Base-by-base conservation (phyloP, 495 filamentous ascomycete genomes). In the Trichoderma orchidacearum region DNA sequence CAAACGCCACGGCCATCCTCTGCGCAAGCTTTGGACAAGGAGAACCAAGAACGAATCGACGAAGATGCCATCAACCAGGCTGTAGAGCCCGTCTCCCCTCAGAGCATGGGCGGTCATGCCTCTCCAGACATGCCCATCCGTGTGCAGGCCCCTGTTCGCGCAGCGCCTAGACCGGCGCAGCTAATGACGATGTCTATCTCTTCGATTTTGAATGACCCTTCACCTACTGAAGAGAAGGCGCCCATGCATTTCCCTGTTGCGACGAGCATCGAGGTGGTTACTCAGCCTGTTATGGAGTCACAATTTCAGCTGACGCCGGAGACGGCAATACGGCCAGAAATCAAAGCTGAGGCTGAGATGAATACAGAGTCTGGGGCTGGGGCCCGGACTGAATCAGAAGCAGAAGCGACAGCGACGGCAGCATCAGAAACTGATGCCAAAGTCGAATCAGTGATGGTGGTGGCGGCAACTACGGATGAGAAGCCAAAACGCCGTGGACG, bases 1-100 rank as follows among this genome's bases (percentile, higher is more conserved):
- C 58, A 66, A 7, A 73, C 75, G 0, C 74, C 75, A 2, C 63
- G 62, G 5, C 56, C 63, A 3, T 48, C 15, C 41, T 48, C 41
- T 25, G 21, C 8, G 15, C 13, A 23, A 2, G 4, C 0, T 13
- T 13, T 48, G n/a, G 41, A 57, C 32, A 6, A 56, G 9, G 70
- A 68, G 53, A 59, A 59, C 7, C 70, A 70, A 36, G 68, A 73
- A 3, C 59, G 54, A 18, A 11, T 9, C 8, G 21, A 64, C 2
- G 51, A 54, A 0, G 21, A 57, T 7, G 38, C 54, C 3, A 50
- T 59, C 25, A 60, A 63, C 38, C 59, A 56, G 12, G 36, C 58
- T 12, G 38, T 62, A 4, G 54, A 66, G 31, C 31, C 36, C 3
- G 27, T 56, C 12, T 55, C 53, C 7, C 32, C 58, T 12, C 31